Percentiles rank a stretch among this genome's conserved stretches.
phyloP scores from a whole-genome alignment of 208 protist species.

The Leishmania tarentolae region DNA sequence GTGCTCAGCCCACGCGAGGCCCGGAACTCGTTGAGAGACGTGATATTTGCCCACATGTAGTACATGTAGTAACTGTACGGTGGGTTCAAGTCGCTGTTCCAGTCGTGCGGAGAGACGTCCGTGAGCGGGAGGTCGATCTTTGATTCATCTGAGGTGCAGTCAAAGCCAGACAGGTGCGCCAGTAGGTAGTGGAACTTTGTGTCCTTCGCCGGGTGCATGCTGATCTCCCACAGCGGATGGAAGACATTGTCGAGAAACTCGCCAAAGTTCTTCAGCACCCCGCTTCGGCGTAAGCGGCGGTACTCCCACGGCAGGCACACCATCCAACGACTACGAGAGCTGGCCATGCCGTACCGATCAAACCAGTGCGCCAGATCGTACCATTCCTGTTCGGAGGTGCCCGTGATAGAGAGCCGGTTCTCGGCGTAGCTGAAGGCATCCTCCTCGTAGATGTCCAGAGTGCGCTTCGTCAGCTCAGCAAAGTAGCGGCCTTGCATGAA shows the following conservation, averaged over 20 bases:
- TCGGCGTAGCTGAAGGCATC: conserved; percentile 89
- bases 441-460: conserved; percentile 80
- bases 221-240: conserved; percentile 97
- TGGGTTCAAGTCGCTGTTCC: conserved; percentile 94
- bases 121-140: conserved; percentile 92
- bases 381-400: conserved; percentile 92
- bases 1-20: conserved; percentile 77
- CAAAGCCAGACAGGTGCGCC: conserved; percentile 96
- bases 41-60: conserved; percentile 99
- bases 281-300: conserved; percentile 76
- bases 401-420: conserved; percentile 82
- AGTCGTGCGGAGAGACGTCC: conserved; percentile 89
- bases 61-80: conserved; percentile 98
- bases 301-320: conserved; percentile 95
- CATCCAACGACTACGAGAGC: conserved; percentile 96
- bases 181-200: conserved; percentile 97
- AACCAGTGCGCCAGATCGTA: conserved; percentile 96
- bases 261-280: conserved; percentile 91
- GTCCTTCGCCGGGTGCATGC: conserved; percentile 93
- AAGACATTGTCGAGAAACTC: conserved; percentile 98
- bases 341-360: conserved; percentile 94
- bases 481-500: conserved; percentile 94
- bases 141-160: conserved; percentile 96
- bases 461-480: conserved; percentile 89
- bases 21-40: conserved; percentile 96